Base-by-base conservation (phyloP, 2,329 filamentous ascomycete genomes). In the Proliferodiscus dingleyae region DNA sequence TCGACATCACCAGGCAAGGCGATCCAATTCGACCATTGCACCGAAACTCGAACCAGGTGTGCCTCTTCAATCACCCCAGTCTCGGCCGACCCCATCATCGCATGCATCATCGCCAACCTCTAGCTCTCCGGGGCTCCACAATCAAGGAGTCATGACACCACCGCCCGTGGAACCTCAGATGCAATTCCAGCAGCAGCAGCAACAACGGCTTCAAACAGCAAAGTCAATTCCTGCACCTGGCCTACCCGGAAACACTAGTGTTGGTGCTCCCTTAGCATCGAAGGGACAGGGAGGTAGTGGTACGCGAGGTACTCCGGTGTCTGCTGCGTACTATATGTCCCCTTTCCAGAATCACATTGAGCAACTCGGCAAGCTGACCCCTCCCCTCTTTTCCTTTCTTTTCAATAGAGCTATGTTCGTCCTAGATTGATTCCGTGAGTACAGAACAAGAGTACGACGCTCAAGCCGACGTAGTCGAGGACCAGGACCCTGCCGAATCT, bases 401-500 rank as follows among this genome's bases (percentile, higher is more conserved):
- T 69, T 61, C 60, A 62, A 74, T 75, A 72, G 75, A 77, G 71
- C 73, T 79, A 65, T 81, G 75, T 77, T 73, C 74, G 74, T 81
- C 74, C 76, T 80, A 81, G 75, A 71, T 76, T 72, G 52, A 86
- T 78, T 74, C 65, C 70, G 67, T 81, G 69, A 72, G 62, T 76
- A 74, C 73, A 96, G 91, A 97, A 73, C 89, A 95, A 77, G 91
- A 97, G 73, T 97, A 96, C 71, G 90, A 96, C 66, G 85, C 88
- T 45, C 87, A 89, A 70, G 80, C 80, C 66, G 89, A 91, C 61
- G 87, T 95, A 76, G 81, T 94, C 66, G 90, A 96, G 61, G 87
- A 94, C 50, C 72, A 82, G 56, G 83, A 87, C 58, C 78, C 73
- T 64, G 74, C 82, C 54, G 83, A 89, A 50, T 80, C 84, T 45